Evolutionary conservation across 78 protist species (phyloP), one percentile per base, ranked within the genome.

Genomic region (Emiliania huxleyi): DNA sequence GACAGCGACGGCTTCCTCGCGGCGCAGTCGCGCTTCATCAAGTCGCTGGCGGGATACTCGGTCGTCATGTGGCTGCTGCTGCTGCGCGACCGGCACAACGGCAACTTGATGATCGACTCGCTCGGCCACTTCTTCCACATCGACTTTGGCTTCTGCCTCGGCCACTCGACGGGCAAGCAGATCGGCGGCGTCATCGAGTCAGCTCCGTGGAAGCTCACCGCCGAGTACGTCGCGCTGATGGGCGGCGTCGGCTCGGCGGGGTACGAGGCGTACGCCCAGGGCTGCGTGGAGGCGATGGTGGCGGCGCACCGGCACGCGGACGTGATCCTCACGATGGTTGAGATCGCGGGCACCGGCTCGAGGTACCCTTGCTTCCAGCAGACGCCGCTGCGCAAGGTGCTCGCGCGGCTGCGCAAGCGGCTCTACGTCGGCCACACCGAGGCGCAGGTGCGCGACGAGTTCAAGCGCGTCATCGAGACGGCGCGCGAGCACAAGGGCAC

Each of bases 81-180:
- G 45, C 71, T 87, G 29, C 69, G 69, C 22, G 91, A 87, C 73
- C 71, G 91, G 35, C 91, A 87, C 91, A 87, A 87, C 29, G 91
- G 91, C 1, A 87, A 87, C 45, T 19, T 87, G 48, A 48, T 87
- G 75, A 26, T 87, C 43, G 23, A 12, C n/a, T 4, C 5, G 21
- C n/a, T n/a, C 2, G 91, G 91, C 23, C 89, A 81, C 55, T 44
- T 33, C n/a, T 44, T 81, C 49, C 89, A 81, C 55, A 44, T 81
- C 55, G 89, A 81, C 89, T 81, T 81, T n/a, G 89, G 89, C 89
- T 81, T 81, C 55, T 1, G 2, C 23, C 55, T 81, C 21, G 52
- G 48, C 2, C 52, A 81, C 89, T 81, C 89, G 33, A 44, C 89
- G 0, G 89, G 89, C 18, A 77, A 77, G 85, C 85, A 77, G 46